phyloP scores from a whole-genome alignment of 176 grass and related monocot species.

The Musa schizocarpa region DNA sequence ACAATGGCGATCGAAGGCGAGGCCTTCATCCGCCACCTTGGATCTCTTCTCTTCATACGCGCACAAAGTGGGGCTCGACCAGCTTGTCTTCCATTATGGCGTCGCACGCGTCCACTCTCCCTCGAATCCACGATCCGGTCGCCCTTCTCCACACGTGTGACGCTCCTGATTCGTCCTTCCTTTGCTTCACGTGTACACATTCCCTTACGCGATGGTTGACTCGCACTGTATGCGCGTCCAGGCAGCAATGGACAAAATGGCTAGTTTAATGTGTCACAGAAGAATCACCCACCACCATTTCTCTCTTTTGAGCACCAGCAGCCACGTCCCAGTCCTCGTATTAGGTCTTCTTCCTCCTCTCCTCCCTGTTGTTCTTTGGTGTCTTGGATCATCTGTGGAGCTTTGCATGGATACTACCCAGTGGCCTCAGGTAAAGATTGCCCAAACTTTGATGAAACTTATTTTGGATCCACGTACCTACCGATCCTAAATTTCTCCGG shows the following conservation, averaged over 20 bases:
- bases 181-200: no score
- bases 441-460: conserved; percentile 28
- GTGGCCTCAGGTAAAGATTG: conserved; percentile 66
- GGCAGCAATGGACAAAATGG: no score
- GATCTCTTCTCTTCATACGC: background rate
- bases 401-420: conserved; percentile 68
- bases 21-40: background rate
- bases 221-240: no score
- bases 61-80: background rate
- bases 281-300: no score
- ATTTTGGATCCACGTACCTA: conserved; percentile 10
- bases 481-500: no score
- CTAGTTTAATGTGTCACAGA: background rate
- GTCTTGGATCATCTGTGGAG: background rate
- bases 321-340: no score
- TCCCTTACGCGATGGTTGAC: no score
- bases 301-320: no score
- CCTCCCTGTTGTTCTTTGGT: background rate
- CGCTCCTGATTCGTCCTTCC: no score
- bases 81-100: background rate
- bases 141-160: no score
- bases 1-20: no score
- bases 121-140: background rate
- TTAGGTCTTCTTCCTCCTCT: background rate
- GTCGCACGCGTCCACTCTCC: background rate